phyloP scores from a whole-genome alignment of 257 asterid species.

The Anisodus acutangulus region DNA sequence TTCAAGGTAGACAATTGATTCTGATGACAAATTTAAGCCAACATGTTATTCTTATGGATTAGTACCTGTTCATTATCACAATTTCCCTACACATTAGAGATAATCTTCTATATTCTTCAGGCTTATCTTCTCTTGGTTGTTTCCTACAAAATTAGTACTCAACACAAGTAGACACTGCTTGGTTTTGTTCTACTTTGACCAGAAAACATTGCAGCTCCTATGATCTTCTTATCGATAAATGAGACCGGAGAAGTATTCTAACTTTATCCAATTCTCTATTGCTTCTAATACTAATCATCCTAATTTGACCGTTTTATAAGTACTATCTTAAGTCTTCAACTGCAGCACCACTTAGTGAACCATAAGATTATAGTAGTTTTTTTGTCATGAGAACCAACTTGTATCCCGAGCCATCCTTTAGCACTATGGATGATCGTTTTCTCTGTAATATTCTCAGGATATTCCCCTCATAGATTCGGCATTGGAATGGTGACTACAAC shows the following conservation, averaged over 20 bases:
- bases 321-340: neutral
- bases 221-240: neutral
- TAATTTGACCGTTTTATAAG: neutral
- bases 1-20: no score
- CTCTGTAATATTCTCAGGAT: neutral
- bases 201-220: no score
- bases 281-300: neutral
- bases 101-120: no score
- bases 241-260: neutral
- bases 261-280: neutral
- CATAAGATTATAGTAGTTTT: neutral
- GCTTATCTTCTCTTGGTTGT: no score
- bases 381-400: neutral
- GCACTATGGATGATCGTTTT: neutral
- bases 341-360: neutral
- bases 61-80: no score
- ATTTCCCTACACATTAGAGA: no score
- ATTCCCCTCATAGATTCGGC: neutral
- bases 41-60: no score
- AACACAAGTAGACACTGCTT: neutral
- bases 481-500: constrained; percentile 6
- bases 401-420: neutral
- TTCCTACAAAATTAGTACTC: neutral
- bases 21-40: no score
- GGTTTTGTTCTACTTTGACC: neutral